Conservation (phyloP, 768 basidiomycete species). For the Tubosaeta brunneosetosa region DNA sequence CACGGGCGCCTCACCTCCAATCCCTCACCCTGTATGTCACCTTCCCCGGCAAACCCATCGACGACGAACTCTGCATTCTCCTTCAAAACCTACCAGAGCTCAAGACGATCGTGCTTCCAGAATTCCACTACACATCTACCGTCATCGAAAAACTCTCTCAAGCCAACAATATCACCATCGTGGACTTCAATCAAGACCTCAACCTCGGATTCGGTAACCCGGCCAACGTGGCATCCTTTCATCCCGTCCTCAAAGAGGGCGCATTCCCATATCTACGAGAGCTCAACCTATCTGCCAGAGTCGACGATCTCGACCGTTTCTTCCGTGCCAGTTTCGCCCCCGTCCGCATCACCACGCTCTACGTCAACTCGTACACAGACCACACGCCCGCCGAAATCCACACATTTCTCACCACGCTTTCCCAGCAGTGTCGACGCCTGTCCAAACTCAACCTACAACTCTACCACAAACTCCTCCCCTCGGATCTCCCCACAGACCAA, state of each 20-base stretch:
- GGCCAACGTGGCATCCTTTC: constrained; percentile 41
- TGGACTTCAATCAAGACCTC: constrained; percentile 53
- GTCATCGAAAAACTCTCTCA: constrained; percentile 45
- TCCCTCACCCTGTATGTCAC: constrained; percentile 43
- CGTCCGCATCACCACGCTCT: constrained; percentile 44
- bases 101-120: constrained; percentile 45
- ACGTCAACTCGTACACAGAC: constrained; percentile 45
- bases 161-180: constrained; percentile 36
- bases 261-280: constrained; percentile 53
- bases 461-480: constrained; percentile 17
- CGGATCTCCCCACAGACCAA: constrained; percentile 15
- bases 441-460: constrained; percentile 39
- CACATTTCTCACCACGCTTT: constrained; percentile 40
- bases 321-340: constrained; percentile 44
- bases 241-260: constrained; percentile 41
- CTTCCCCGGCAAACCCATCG: constrained; percentile 38
- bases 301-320: constrained; percentile 44
- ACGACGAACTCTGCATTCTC: constrained; percentile 38
- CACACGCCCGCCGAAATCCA: constrained; percentile 41
- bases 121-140: constrained; percentile 44
- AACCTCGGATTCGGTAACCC: constrained; percentile 45
- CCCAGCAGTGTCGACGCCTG: constrained; percentile 46
- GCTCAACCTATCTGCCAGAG: constrained; percentile 43
- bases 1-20: constrained; percentile 49
- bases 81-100: constrained; percentile 41